These are phyloP conservation scores for Talaromyces trachyspermus DNA, from an alignment of 495 filamentous ascomycete genomes.

Conservation along the genomic window DNA sequence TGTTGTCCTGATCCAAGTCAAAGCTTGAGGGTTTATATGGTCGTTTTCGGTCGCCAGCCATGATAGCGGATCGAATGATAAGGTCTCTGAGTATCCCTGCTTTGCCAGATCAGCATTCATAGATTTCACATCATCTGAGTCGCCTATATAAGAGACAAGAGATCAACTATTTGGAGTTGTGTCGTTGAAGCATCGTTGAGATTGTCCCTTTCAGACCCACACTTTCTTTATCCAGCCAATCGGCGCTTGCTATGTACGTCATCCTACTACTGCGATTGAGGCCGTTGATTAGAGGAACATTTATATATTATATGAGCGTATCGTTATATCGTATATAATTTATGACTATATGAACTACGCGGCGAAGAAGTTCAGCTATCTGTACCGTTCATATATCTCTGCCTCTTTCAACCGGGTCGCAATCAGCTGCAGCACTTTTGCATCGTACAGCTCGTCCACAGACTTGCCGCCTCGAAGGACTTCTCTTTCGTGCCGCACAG, in stretches of 20 bases:
- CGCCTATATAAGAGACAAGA: too few relatives aligned
- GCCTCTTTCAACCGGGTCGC: conserved; percentile 56
- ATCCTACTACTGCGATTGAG: background rate
- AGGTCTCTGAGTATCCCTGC: too few relatives aligned
- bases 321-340: background rate
- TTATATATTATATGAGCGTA: background rate
- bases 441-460: conserved; percentile 66
- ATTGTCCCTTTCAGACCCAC: background rate
- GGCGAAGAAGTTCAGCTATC: conserved; percentile 16
- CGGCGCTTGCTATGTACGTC: too few relatives aligned
- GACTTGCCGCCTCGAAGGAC: conserved; percentile 63
- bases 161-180: too few relatives aligned
- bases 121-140: too few relatives aligned
- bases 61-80: background rate
- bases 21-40: background rate
- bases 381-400: conserved; percentile 45
- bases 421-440: conserved; percentile 54
- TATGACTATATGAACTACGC: background rate
- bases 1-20: background rate
- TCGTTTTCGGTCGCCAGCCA: background rate
- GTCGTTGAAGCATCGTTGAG: too few relatives aligned
- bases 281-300: background rate
- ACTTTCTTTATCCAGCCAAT: background rate
- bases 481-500: conserved; percentile 68
- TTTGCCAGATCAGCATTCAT: too few relatives aligned